Evolutionary conservation across 2,329 filamentous ascomycete genomes (phyloP).

Genomic region (Tricladium varicosporioides): DNA sequence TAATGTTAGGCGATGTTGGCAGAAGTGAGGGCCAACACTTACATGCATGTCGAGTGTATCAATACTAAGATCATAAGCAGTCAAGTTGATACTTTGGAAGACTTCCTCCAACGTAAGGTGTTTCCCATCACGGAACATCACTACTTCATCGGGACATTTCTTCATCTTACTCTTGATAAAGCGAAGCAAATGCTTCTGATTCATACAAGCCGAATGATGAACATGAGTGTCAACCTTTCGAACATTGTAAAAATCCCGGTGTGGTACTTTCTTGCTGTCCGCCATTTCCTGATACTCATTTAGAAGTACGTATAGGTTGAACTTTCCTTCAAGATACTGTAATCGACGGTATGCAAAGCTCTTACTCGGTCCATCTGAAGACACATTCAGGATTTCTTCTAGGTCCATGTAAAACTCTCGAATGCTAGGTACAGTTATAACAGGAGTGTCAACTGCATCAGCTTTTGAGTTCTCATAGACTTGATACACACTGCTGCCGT

Average conservation of each 20-base stretch:
- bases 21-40: constrained; percentile 38
- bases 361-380: constrained; percentile 92
- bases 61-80: constrained; percentile 95
- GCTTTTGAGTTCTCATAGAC: constrained; percentile 74
- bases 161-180: constrained; percentile 99
- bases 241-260: constrained; percentile 98
- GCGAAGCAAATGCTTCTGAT: constrained; percentile 94
- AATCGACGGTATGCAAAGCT: constrained; percentile 94
- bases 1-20: constrained; percentile 13
- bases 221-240: constrained; percentile 98
- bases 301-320: constrained; percentile 87
- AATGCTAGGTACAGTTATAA: constrained; percentile 83
- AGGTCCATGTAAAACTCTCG: constrained; percentile 96
- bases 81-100: constrained; percentile 95
- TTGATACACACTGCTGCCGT: constrained; percentile 86
- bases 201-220: constrained; percentile 99
- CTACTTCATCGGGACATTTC: constrained; percentile 91
- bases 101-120: constrained; percentile 89
- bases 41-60: constrained; percentile 99
- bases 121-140: constrained; percentile 88
- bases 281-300: constrained; percentile 98
- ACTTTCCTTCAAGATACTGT: constrained; percentile 95
- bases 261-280: constrained; percentile 95
- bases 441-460: constrained; percentile 61
- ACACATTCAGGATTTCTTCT: constrained; percentile 82